Conservation (phyloP, 257 asterid genomes). For the Plantago elongata region DNA sequence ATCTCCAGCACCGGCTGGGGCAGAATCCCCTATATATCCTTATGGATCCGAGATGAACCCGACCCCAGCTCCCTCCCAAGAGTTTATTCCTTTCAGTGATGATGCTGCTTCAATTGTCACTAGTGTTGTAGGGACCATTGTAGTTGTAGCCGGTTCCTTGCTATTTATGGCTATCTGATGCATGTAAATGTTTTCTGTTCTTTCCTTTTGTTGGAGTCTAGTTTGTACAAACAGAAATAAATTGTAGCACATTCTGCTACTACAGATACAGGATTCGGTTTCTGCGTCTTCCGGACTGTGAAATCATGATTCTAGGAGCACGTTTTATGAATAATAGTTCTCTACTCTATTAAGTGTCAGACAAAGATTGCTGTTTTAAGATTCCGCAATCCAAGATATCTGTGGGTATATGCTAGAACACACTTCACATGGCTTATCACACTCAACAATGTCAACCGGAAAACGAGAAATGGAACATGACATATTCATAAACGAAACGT, state of each 20-base stretch:
- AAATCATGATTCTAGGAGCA: too few species aligned
- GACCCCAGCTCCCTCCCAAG: constrained; percentile 50
- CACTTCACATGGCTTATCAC: too few species aligned
- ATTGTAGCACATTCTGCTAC: background rate
- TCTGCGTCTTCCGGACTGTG: too few species aligned
- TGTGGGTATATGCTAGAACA: too few species aligned
- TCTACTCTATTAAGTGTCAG: background rate
- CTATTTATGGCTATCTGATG: constrained; percentile 34
- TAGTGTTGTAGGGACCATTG: constrained; percentile 35
- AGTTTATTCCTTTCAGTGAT: constrained; percentile 39
- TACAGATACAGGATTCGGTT: too few species aligned
- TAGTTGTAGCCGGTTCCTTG: constrained; percentile 38
- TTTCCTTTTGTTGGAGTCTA: background rate
- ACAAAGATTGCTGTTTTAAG: too few species aligned
- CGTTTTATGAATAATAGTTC: too few species aligned
- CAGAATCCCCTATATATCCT: constrained; percentile 18
- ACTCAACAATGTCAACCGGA: too few species aligned
- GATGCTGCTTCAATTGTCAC: constrained; percentile 29
- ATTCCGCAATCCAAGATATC: too few species aligned
- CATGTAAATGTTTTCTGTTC: constrained; percentile 18
- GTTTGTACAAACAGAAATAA: background rate
- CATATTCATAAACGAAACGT: too few species aligned
- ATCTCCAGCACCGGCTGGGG: constrained; percentile 29
- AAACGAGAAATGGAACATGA: too few species aligned
- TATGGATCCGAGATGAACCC: constrained; percentile 19